Base-by-base conservation (phyloP, 1,139 yeast species). In the Barnettozyma hawaiiensis region DNA sequence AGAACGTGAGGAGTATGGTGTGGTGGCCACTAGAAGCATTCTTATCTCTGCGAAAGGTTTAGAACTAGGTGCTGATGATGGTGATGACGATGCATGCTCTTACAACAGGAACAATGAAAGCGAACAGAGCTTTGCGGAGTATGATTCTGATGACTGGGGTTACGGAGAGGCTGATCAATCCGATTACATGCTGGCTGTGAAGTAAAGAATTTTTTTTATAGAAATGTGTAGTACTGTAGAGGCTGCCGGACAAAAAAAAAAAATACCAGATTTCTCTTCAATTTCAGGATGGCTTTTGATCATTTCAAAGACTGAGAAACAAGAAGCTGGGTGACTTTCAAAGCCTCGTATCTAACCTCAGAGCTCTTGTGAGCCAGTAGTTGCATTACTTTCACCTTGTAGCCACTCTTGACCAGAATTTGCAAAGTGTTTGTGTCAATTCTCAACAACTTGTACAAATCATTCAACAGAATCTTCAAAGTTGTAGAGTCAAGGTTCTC, bases 281-380 rank as follows among this genome's bases (percentile, higher is more conserved):
- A 37, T 16, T 12, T 20, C 4, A 15, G 6, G 12, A 9, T 16
- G 14, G 19, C n/a, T 14, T n/a, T n/a, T 8, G 15, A 27, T 51
- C 47, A 65, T 52, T 62, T 65, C 46, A 65, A 63, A 16, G 82
- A 71, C 55, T 86, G 90, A 7, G 96, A 87, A 46, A 92, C 95
- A 58, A 92, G 77, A 47, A 83, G 76, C 69, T 94, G 98, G 19
- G 96, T 86, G 1, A 97, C 89, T 63, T 85, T 86, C 59, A 92
- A 76, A 2, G 98, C 97, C 68, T 92, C 96, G 62, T 84, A 92
- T 62, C 92, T 86, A 54, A 92, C 90, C 58, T 87, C 95, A 32
- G 90, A 75, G 62, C 89, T 94, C 34, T 82, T 76, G 45, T 81
- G 81, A 54, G 81, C 86, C 77, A 92, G 81, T 52, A 89, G 72